Percentiles rank a stretch among this genome's conserved stretches.
These are phyloP conservation scores for Dichotomocladium elegans DNA, from an alignment of 371 early-diverging fungal species.

Conservation along the genomic window DNA sequence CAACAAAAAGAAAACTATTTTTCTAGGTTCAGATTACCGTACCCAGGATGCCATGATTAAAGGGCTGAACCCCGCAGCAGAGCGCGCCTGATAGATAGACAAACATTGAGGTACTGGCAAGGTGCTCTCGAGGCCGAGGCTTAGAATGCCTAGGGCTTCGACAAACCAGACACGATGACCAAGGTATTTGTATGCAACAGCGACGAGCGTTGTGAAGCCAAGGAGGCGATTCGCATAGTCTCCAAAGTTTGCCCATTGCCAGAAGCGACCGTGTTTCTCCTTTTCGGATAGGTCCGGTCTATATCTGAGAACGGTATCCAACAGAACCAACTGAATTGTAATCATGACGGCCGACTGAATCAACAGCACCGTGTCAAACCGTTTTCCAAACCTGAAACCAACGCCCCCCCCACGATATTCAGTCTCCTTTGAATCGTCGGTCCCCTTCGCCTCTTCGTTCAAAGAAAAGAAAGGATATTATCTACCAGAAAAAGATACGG, in stretches of 20 bases:
- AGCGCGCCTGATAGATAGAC: slow-evolving; percentile 45
- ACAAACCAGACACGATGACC: slow-evolving; percentile 23
- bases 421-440: too few species aligned
- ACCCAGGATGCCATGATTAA: slow-evolving; percentile 40
- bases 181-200: slow-evolving; percentile 26
- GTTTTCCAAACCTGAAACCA: slow-evolving; percentile 39
- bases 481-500: slow-evolving; percentile 19
- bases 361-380: slow-evolving; percentile 56
- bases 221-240: slow-evolving; percentile 47
- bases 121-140: slow-evolving; percentile 58
- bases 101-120: slow-evolving; percentile 63
- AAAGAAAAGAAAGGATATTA: too few species aligned
- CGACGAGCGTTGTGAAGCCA: slow-evolving; percentile 30
- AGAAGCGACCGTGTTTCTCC: slow-evolving; percentile 13
- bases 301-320: slow-evolving; percentile 41
- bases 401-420: too few species aligned
- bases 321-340: slow-evolving; percentile 46
- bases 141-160: slow-evolving; percentile 31
- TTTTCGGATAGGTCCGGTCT: slow-evolving; percentile 13
- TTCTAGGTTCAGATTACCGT: background rate
- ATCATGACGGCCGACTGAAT: slow-evolving; percentile 63
- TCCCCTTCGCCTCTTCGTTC: too few species aligned
- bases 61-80: slow-evolving; percentile 53
- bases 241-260: slow-evolving; percentile 37
- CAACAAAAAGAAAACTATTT: background rate